Base-by-base conservation (phyloP, 2,329 filamentous ascomycete genomes). In the Aspergillus japonicus region DNA sequence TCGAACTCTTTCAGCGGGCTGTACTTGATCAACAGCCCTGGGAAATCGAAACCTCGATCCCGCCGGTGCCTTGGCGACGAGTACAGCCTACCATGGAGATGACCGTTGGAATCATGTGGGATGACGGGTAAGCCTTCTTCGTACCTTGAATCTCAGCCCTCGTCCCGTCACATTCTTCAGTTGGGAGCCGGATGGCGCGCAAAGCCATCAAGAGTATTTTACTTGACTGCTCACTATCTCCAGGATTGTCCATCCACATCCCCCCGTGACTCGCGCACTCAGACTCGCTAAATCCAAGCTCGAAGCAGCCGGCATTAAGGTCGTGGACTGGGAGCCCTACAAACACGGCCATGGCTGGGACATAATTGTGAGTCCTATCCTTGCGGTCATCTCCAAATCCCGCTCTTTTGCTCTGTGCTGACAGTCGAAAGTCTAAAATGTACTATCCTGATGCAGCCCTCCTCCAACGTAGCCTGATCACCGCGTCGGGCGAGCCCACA, bases 71-170 rank as follows among this genome's bases (percentile, higher is more conserved):
- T 0, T 82, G 79, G 78, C 75, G 56, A 54, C 66, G 42, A 12
- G 68, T 70, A 5, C 48, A 56, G 23, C 64, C 67, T 7, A 69
- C 55, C 1, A 61, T 61, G 12, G 50, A 69, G 33, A 68, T 75
- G 29, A 73, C 71, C 0, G 61, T 91, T 56, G 88, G 78, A 4
- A 82, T 90, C 33, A 78, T 90, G 73, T 86, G 83, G 82, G 78
- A 87, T 70, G 89, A 91, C 69, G 84, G 82, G 72, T 74, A 64
- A 44, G 61, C 61, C 29, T 21, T 7, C 33, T 7, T 12, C 14
- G 14, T 16, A 12, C 1, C 33, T 35, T 16, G 11, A 12, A 4
- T 6, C 14, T 16, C 33, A 16, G 12, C 33, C 11, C 11, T 12
- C 33, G 11, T 4, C 10, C 16, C 16, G 16, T 19, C 39, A 19